phyloP scores from a whole-genome alignment of 306 rosid genomes.

The Amphicarpaea edgeworthii region DNA sequence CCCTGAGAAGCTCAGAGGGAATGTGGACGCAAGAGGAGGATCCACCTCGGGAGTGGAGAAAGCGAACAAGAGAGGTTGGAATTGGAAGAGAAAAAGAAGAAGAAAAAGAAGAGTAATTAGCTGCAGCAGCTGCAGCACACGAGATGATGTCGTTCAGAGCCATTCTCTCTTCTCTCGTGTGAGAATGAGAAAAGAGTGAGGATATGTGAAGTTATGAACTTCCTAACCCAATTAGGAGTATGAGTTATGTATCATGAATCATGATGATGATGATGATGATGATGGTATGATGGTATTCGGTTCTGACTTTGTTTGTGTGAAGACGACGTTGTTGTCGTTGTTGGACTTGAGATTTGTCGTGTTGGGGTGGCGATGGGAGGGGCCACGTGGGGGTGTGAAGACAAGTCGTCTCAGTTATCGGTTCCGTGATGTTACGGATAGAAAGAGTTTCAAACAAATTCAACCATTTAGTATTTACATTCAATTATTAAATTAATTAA shows the following conservation, averaged over 20 bases:
- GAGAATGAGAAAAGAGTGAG: background rate
- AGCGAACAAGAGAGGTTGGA: background rate
- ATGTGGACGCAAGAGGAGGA: conserved; percentile 37
- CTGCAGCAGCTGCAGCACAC: too few relatives aligned
- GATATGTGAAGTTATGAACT: background rate
- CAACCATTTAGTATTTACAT: too few relatives aligned
- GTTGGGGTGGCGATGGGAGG: background rate
- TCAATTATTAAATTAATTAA: too few relatives aligned
- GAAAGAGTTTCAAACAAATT: background rate
- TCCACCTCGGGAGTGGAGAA: background rate
- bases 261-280: background rate
- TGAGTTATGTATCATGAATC: background rate
- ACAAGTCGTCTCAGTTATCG: background rate
- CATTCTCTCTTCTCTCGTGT: too few relatives aligned
- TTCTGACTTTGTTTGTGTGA: background rate
- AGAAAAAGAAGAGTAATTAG: too few relatives aligned
- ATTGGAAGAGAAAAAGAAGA: too few relatives aligned
- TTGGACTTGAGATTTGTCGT: background rate
- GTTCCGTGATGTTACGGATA: background rate
- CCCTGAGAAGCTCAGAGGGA: conserved; percentile 53
- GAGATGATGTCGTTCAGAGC: too few relatives aligned
- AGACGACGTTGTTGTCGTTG: background rate
- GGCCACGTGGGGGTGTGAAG: background rate
- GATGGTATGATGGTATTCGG: background rate
- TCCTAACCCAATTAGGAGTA: too few relatives aligned